Base-by-base conservation (phyloP, 495 filamentous ascomycete species). In the Margaritispora aquatica region DNA sequence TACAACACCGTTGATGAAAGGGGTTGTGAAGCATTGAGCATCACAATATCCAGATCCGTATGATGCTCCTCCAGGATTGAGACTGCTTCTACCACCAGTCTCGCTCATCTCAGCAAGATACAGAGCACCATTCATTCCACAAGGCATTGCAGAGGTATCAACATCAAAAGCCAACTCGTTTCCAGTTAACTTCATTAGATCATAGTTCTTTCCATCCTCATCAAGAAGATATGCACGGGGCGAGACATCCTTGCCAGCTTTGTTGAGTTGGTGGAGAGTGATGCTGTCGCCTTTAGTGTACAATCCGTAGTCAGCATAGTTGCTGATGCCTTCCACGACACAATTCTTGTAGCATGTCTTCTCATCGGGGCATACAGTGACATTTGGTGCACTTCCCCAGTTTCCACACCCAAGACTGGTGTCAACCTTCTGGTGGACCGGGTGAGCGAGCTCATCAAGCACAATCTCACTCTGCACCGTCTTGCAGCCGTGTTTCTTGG, bases 1-100 rank as follows among this genome's bases (percentile, higher is more conserved):
- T 26, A 80, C 77, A 17, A 77, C 68, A 26, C 84, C 84, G 62
- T 85, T 83, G 56, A 85, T 77, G 66, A 80, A 87, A 13, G 80
- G 71, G 20, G 69, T 68, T 19, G 73, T 70, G 38, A 73, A 77
- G 69, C 86, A 88, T 63, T 88, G 85, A 7, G 83, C 79, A 65
- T 88, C 85, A 66, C 86, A 89, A 73, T 89, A 88, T 0, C 85
- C 85, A 26, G 84, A 84, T 15, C 85, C 85, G 69, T 86, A 88
- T 15, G 74, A 68, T 13, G 84, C 83, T 26, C 85, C 84, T 2
- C 81, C 83, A 24, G 79, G 73, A 70, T 87, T 88, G 29, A 80
- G 67, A 15, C 71, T 66, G 64, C 71, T 76, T 59, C 77, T 69
- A 24, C 83, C 81, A 51, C 85, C 84, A 26, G 79, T 73, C 2